phyloP scores from a whole-genome alignment of 345 rosid species.

The Abelmoschus esculentus region DNA sequence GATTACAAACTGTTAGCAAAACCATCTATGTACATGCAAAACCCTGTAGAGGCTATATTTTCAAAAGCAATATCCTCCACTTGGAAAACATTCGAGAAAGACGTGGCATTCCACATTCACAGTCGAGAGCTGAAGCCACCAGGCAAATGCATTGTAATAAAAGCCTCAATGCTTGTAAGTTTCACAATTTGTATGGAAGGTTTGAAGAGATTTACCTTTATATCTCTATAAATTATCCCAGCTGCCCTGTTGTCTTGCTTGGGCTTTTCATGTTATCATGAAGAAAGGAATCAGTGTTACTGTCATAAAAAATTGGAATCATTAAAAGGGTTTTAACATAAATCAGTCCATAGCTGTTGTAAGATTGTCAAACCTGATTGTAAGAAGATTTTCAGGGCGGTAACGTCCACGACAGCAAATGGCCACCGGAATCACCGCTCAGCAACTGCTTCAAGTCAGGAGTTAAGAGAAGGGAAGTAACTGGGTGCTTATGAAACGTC shows the following conservation, averaged over 20 bases:
- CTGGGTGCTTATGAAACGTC: slow-evolving; percentile 81
- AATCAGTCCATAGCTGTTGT: neutral
- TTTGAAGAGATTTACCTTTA: neutral
- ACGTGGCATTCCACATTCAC: neutral
- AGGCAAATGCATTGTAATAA: neutral
- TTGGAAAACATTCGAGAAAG: neutral
- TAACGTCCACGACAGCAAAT: slow-evolving; percentile 77
- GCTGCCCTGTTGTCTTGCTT: slow-evolving; percentile 6
- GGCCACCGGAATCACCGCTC: slow-evolving; percentile 91
- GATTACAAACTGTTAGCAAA: slow-evolving; percentile 21
- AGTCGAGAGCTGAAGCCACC: slow-evolving; percentile 7
- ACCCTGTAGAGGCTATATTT: slow-evolving; percentile 8
- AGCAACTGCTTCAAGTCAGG: slow-evolving; percentile 84
- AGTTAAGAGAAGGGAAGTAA: slow-evolving; percentile 78
- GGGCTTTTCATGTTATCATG: neutral
- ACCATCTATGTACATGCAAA: slow-evolving; percentile 33
- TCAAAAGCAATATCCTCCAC: slow-evolving; percentile 20
- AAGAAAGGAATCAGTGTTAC: slow-evolving; percentile 10
- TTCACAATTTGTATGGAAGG: neutral
- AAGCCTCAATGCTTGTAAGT: neutral
- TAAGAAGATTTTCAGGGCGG: slow-evolving; percentile 51
- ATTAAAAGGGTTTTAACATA: slow-evolving; percentile 9
- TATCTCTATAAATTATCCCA: neutral
- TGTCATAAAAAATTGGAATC: slow-evolving; percentile 2
- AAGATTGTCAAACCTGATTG: slow-evolving; percentile 39